Base-by-base conservation (phyloP, 129 eudicot species). In the Smallanthus sonchifolius region DNA sequence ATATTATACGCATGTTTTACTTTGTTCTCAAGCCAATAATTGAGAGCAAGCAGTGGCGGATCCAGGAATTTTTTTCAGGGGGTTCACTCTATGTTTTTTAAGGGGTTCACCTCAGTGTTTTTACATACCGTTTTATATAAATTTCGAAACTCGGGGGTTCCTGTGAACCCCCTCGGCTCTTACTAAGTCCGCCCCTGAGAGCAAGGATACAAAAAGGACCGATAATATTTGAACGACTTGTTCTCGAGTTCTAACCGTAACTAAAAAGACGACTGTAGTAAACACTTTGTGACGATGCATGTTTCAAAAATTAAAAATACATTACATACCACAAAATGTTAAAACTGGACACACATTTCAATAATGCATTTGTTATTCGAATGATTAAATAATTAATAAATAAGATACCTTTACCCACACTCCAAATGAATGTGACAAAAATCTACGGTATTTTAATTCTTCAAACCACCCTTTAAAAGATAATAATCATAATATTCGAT, bases 351-450 rank as follows among this genome's bases (percentile, higher is more conserved):
- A 45, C 38, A 6, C 51, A 52, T 5, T 43, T 72, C 74, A 79
- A 79, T 64, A 32, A 79, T 79, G 39, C 74, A 56, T 34, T 11
- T 59, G 14, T 65, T 79, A 55, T 79, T 64, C 42, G 69, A 65
- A 72, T 79, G 68, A 65, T 64, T 72, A 72, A 72, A 65, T 79
- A 65, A 19, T 45, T 34, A 55, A 63, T 38, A 48, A 35, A 47
- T 9, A n/a, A 30, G 63, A 79, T 72, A 55, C 83, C 83, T 34
- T 72, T 55, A 72, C 78, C 78, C 68, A 79, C 57, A 72, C 69
- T 72, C 83, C 83, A 79, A 79, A 79, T 65, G 78, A 55, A 79
- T 72, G 73, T 67, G 83, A 72, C 83, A 72, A 79, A 32, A 65
- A 65, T 55, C 62, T 40, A 72, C 40, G 67, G 67, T 65, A 16